Evolutionary conservation across 257 asterid species (phyloP).

Genomic region (Solanum pimpinellifolium): DNA sequence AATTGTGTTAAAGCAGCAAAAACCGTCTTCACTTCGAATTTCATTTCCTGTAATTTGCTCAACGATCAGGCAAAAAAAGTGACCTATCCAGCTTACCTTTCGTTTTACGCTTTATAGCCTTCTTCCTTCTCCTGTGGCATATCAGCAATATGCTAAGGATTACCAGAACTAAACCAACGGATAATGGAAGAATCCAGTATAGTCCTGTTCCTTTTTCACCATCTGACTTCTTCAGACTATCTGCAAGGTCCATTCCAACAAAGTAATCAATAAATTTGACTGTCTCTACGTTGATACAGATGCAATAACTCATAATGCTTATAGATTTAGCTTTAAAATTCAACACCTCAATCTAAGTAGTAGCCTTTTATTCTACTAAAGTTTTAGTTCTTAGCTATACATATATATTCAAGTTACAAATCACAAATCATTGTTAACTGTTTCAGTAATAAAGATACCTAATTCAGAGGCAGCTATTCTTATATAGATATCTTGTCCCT

Average conservation of each 20-base stretch:
- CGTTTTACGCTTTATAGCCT: neutral
- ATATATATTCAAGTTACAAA: neutral
- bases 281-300: neutral
- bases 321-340: neutral
- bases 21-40: neutral
- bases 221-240: neutral
- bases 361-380: neutral
- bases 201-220: neutral
- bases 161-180: neutral
- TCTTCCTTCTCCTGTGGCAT: neutral
- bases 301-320: neutral
- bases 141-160: neutral
- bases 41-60: neutral
- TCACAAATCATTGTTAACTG: neutral
- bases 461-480: constrained; percentile 9
- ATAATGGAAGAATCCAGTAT: neutral
- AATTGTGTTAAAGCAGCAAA: neutral
- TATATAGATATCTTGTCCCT: constrained; percentile 15
- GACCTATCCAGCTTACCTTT: neutral
- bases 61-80: neutral
- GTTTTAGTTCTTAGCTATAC: neutral
- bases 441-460: neutral
- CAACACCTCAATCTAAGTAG: neutral
- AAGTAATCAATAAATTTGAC: neutral
- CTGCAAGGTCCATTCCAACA: neutral